Percentiles rank a stretch among this genome's conserved stretches.
Conservation (phyloP, 192 early-diverging fungal genomes). For the Coemansia sp. region DNA sequence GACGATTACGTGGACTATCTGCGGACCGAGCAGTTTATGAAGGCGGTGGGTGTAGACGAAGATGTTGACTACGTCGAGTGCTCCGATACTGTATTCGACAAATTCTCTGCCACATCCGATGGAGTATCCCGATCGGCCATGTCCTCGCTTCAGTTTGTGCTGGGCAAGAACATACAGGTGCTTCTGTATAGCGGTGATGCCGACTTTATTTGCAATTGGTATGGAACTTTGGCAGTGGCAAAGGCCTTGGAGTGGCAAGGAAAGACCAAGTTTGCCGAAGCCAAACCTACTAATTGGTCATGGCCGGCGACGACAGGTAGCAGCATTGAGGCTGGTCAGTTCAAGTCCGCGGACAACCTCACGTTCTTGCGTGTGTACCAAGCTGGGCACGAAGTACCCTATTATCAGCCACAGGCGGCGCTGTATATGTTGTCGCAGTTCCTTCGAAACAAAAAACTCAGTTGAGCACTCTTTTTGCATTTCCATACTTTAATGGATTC, state of each 20-base stretch:
- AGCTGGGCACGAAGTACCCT: constrained; percentile 88
- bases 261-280: constrained; percentile 10
- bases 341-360: constrained; percentile 64
- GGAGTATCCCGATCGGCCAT: constrained; percentile 52
- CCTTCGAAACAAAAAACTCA: constrained; percentile 42
- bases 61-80: constrained; percentile 42
- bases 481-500: too few relatives aligned
- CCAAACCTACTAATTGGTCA: constrained; percentile 28
- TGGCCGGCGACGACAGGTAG: constrained; percentile 38
- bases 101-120: constrained; percentile 40
- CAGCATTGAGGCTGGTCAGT: constrained; percentile 54
- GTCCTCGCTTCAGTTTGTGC: constrained; percentile 51
- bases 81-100: constrained; percentile 56
- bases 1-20: constrained; percentile 63
- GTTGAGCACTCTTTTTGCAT: not conserved
- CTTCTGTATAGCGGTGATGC: constrained; percentile 79
- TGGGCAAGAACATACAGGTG: constrained; percentile 58
- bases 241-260: constrained; percentile 56
- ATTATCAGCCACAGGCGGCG: constrained; percentile 82
- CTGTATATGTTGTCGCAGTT: constrained; percentile 86
- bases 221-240: constrained; percentile 37
- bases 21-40: constrained; percentile 48
- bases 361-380: constrained; percentile 81
- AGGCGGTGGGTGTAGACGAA: constrained; percentile 55
- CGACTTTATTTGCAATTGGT: constrained; percentile 80